Evolutionary conservation across 2,329 filamentous ascomycete genomes (phyloP).

Genomic region (Paecilomyces dactylethromorphus): DNA sequence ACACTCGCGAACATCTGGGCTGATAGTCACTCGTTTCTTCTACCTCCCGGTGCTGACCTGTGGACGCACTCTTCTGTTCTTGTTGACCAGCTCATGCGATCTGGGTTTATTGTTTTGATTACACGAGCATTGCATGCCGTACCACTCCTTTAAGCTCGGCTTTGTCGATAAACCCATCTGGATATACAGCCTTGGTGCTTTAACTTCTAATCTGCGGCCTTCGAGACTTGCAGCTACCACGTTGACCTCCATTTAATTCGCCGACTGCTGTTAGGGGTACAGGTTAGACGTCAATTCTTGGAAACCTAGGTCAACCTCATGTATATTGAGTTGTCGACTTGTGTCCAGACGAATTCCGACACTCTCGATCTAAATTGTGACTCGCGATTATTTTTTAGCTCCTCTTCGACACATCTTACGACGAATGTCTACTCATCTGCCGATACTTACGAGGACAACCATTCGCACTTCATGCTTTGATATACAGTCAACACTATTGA

Average conservation of each 20-base stretch:
- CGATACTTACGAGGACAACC: neutral
- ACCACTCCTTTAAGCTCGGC: neutral
- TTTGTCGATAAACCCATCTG: neutral
- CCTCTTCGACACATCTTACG: neutral
- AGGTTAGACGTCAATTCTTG: neutral
- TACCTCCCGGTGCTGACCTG: neutral
- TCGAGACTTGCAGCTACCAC: neutral
- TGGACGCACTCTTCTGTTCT: neutral
- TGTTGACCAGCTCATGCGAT: neutral
- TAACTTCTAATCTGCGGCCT: neutral
- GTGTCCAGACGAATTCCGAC: neutral
- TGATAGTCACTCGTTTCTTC: constrained; percentile 14
- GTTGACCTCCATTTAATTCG: neutral
- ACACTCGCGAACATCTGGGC: constrained; percentile 15
- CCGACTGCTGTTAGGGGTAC: neutral
- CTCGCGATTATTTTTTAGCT: neutral
- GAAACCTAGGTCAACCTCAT: neutral
- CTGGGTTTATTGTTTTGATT: neutral
- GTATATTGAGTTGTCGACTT: neutral
- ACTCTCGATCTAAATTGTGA: neutral
- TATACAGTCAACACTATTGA: neutral
- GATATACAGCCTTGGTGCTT: neutral
- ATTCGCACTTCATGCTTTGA: neutral
- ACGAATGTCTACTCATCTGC: neutral
- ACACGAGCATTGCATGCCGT: neutral